A percentile compares a stretch with the other conserved stretches of the same genome.
Conservation (phyloP, 371 early-diverging fungal genomes). For the Circinella umbellata region DNA sequence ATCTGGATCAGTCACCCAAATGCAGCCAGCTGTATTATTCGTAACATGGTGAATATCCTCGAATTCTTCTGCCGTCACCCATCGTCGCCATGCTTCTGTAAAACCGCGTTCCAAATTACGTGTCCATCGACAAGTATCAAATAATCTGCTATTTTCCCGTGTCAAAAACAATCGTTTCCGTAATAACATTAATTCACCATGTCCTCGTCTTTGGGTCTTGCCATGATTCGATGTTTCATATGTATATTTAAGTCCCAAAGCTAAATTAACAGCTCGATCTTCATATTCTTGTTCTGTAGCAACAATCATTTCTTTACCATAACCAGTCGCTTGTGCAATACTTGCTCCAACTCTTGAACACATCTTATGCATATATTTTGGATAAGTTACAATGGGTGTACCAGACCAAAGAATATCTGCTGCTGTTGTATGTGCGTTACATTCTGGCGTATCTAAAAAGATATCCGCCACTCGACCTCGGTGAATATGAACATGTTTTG, state of each 20-base stretch:
- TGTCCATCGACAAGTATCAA: conserved; percentile 91
- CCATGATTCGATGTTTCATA: conserved; percentile 32
- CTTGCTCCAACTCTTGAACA: conserved; percentile 91
- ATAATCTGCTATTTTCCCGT: conserved; percentile 78
- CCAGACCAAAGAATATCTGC: conserved; percentile 95
- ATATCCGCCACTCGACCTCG: conserved; percentile 93
- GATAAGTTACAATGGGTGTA: conserved; percentile 90
- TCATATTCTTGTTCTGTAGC: conserved; percentile 77
- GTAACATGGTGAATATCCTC: conserved; percentile 36
- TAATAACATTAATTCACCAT: conserved; percentile 69
- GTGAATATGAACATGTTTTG: conserved; percentile 91
- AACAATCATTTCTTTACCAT: conserved; percentile 86
- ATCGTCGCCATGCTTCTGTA: conserved; percentile 78
- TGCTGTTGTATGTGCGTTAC: conserved; percentile 95
- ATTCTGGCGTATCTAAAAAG: conserved; percentile 93
- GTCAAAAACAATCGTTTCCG: conserved; percentile 77
- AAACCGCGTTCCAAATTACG: conserved; percentile 81
- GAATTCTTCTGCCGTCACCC: conserved; percentile 72
- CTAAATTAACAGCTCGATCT: conserved; percentile 76
- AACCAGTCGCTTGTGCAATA: conserved; percentile 85
- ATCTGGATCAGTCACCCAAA: conserved; percentile 54
- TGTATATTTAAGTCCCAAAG: conserved; percentile 58
- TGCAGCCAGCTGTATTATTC: conserved; percentile 33
- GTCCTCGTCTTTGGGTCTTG: conserved; percentile 54
- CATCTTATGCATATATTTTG: conserved; percentile 91